Evolutionary conservation across 441 rosid genomes (phyloP), one percentile per base, ranked within the genome.

Genomic region (Cnidoscolus chayamansa): DNA sequence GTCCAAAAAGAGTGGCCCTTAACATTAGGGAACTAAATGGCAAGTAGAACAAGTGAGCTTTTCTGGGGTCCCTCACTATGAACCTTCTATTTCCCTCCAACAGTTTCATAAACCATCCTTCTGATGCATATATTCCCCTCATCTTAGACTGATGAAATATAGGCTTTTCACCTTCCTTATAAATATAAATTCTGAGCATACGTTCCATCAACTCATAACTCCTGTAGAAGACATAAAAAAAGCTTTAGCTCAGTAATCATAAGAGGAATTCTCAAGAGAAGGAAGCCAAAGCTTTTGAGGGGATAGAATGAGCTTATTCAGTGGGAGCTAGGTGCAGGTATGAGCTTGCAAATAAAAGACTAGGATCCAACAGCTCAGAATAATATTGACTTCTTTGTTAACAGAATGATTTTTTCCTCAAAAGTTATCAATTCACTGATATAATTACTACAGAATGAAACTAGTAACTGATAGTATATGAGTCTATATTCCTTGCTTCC

Each of bases 61-160:
- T 94, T 72, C 81, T 82, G 0, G 97, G 97, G 76, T 90, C 91
- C 75, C 79, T 89, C 57, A 89, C 97, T 55, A 84, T 68, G 63
- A 89, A 94, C 75, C 89, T 87, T 77, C 83, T 89, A 84, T 84
- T 88, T 79, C 84, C 88, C 76, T 94, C 90, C 73, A 94, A 86
- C 60, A 90, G 84, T 83, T 94, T 94, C 90, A 93, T 86, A 74
- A 93, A 91, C 98, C 98, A 90, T 74, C 97, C 98, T 84, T 90
- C 97, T 2, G 97, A 90, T 9, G 97, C 94, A 78, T 90, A 94
- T 57, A 92, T 90, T 71, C 97, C 98, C 73, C 97, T 85, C 86
- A 81, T 82, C 74, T 55, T 77, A 51, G 97, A 84, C 65, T 79
- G 87, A 78, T 90, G 98, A 74, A 94, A 94, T 82, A 92, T 78